phyloP scores from a whole-genome alignment of 108 stramenopile genomes.

The Hondaea fermentalgiana region DNA sequence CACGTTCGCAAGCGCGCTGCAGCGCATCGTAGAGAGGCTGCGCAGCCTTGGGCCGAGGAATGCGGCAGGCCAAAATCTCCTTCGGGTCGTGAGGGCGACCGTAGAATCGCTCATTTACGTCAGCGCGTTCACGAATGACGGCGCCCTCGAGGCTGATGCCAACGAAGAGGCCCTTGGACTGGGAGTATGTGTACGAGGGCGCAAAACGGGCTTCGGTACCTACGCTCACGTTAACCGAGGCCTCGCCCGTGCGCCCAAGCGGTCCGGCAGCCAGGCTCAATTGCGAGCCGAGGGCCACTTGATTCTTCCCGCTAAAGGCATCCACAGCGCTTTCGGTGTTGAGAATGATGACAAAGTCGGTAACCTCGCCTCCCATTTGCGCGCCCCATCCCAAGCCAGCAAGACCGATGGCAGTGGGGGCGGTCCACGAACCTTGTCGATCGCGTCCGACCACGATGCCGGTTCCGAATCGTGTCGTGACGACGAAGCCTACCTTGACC shows the following conservation, averaged over 20 bases:
- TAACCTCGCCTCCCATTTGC: constrained; percentile 66
- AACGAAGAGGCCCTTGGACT: constrained; percentile 82
- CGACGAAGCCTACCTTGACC: constrained; percentile 62
- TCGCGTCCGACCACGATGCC: constrained; percentile 59
- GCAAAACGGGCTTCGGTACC: constrained; percentile 57
- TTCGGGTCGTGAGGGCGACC: constrained; percentile 48
- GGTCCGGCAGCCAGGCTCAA: constrained; percentile 86
- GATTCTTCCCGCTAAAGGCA: constrained; percentile 56
- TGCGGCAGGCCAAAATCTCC: constrained; percentile 41
- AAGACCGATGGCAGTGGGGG: constrained; percentile 74
- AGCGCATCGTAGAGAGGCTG: constrained; percentile 62
- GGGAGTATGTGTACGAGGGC: constrained; percentile 80
- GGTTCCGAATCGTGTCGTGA: constrained; percentile 63
- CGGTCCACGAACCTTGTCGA: constrained; percentile 56
- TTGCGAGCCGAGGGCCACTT: constrained; percentile 84
- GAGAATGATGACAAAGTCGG: constrained; percentile 77
- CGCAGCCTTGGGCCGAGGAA: constrained; percentile 62
- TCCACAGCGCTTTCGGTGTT: constrained; percentile 81
- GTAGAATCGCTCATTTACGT: constrained; percentile 92
- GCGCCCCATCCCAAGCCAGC: constrained; percentile 72
- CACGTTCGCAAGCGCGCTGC: constrained; percentile 24
- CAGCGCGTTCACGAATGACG: constrained; percentile 63
- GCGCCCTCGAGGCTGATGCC: constrained; percentile 85
- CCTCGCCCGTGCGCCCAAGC: constrained; percentile 75
- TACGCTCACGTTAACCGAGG: constrained; percentile 50